These are phyloP conservation scores for Chlorencoelia australis DNA, from an alignment of 2,329 filamentous ascomycete genomes.

Conservation along the genomic window DNA sequence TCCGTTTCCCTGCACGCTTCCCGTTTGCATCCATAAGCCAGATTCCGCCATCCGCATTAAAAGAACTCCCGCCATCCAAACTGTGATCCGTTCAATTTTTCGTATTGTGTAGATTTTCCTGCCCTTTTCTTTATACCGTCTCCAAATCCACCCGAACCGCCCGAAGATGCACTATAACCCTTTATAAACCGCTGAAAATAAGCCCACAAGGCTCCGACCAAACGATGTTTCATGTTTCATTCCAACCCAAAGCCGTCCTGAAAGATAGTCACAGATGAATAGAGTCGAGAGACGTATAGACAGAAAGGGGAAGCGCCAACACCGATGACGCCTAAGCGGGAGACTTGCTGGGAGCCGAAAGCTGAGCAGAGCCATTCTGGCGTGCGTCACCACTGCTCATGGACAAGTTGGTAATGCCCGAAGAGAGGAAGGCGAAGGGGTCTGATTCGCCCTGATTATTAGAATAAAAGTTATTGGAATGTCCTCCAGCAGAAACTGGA, in stretches of 20 bases:
- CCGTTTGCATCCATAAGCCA: conserved; percentile 13
- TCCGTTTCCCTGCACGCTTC: conserved; percentile 12
- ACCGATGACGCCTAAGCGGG: conserved; percentile 22
- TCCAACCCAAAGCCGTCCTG: conserved; percentile 27
- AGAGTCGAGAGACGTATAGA: conserved; percentile 23
- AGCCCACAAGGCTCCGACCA: conserved; percentile 21
- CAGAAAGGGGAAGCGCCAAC: conserved; percentile 18
- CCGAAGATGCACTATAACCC: conserved; percentile 12
- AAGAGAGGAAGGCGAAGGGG: conserved; percentile 71
- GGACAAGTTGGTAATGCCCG: conserved; percentile 60
- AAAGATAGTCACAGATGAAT: conserved; percentile 25
- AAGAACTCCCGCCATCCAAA: conserved; percentile 25
- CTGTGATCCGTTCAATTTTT: conserved; percentile 16
- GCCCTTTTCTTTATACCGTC: conserved; percentile 25
- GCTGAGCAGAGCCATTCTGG: conserved; percentile 44
- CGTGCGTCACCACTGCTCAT: conserved; percentile 57
- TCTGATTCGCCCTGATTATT: conserved; percentile 52
- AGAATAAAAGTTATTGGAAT: conserved; percentile 61
- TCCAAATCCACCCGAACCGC: conserved; percentile 15
- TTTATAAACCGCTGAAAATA: conserved; percentile 21
- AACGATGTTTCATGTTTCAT: conserved; percentile 24
- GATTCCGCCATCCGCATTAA: conserved; percentile 27
- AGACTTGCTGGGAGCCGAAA: conserved; percentile 27
- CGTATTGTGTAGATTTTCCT: conserved; percentile 20
- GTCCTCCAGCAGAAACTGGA: conserved; percentile 63